Percentiles rank a stretch among this genome's conserved stretches.
These are phyloP conservation scores for Fonsecaea multimorphosa DNA, from an alignment of 2,329 filamentous ascomycete species.

Conservation along the genomic window DNA sequence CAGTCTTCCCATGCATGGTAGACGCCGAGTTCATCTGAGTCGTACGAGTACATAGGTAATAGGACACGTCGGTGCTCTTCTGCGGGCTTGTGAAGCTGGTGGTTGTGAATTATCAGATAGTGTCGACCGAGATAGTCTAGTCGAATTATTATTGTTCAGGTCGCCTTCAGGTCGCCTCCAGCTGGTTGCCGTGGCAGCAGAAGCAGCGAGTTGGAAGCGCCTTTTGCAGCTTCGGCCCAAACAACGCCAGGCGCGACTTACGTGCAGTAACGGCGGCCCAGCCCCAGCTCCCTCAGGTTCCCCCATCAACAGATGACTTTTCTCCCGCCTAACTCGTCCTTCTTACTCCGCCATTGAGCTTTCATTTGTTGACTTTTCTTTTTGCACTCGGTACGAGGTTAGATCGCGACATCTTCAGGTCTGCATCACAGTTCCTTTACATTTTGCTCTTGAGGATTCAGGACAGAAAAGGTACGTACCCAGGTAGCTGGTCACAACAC, in stretches of 20 bases:
- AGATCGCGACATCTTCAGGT: slow-evolving; percentile 1
- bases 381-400: neutral
- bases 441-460: neutral
- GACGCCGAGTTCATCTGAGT: too few relatives aligned
- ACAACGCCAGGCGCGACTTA: slow-evolving; percentile 23
- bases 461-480: neutral
- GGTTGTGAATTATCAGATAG: too few relatives aligned
- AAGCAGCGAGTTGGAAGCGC: neutral
- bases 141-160: too few relatives aligned
- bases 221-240: neutral
- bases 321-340: slow-evolving; percentile 1
- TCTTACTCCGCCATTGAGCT: slow-evolving; percentile 4
- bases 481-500: too few relatives aligned
- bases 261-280: slow-evolving; percentile 12
- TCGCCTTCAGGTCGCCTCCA: neutral
- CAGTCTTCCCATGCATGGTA: too few relatives aligned
- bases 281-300: slow-evolving; percentile 8
- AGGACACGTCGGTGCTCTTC: too few relatives aligned
- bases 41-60: too few relatives aligned
- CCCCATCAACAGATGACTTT: slow-evolving; percentile 15
- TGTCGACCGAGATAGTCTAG: too few relatives aligned
- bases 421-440: slow-evolving; percentile 2
- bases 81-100: too few relatives aligned
- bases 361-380: slow-evolving; percentile 4
- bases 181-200: slow-evolving; percentile 20